Percentiles rank a stretch among this genome's conserved stretches.
Conservation (phyloP, 805 yeast genomes). For the Candida corydali region DNA sequence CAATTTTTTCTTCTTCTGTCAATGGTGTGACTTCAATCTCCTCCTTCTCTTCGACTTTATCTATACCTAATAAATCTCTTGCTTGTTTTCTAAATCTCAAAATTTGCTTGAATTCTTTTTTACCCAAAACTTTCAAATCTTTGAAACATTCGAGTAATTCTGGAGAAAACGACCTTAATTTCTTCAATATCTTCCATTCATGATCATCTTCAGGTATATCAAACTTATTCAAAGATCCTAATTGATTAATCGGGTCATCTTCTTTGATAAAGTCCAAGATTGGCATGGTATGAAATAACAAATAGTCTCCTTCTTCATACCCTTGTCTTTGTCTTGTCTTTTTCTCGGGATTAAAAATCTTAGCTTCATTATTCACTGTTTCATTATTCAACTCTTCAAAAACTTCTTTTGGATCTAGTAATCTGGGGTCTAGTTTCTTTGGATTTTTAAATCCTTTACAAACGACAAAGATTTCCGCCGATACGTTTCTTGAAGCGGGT, state of each 20-base stretch:
- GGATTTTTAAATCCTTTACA: constrained; percentile 97
- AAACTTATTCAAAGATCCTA: constrained; percentile 71
- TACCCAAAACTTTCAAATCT: constrained; percentile 92
- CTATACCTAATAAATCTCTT: constrained; percentile 69
- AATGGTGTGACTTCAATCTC: constrained; percentile 62
- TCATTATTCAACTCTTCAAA: constrained; percentile 81
- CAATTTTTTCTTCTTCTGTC: constrained; percentile 87
- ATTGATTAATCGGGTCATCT: constrained; percentile 77
- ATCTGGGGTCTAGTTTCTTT: constrained; percentile 85
- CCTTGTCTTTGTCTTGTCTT: constrained; percentile 90
- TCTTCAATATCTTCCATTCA: constrained; percentile 68
- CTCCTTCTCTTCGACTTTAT: constrained; percentile 47
- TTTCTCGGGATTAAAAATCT: constrained; percentile 91
- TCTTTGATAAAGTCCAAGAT: constrained; percentile 76
- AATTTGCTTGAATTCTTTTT: constrained; percentile 82
- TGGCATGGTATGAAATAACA: constrained; percentile 64
- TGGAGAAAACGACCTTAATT: constrained; percentile 69
- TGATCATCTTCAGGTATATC: constrained; percentile 52
- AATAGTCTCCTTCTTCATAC: constrained; percentile 90
- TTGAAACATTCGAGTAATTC: constrained; percentile 81
- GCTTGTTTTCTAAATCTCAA: constrained; percentile 88
- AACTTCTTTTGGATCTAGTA: constrained; percentile 87
- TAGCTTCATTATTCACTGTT: constrained; percentile 78
- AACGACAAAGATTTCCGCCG: constrained; percentile 98
- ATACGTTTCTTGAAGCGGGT: constrained; percentile 97